Evolutionary conservation across 78 protist species (phyloP), one percentile per base, ranked within the genome.

Genomic region (Dictyostelium firmibasis): DNA sequence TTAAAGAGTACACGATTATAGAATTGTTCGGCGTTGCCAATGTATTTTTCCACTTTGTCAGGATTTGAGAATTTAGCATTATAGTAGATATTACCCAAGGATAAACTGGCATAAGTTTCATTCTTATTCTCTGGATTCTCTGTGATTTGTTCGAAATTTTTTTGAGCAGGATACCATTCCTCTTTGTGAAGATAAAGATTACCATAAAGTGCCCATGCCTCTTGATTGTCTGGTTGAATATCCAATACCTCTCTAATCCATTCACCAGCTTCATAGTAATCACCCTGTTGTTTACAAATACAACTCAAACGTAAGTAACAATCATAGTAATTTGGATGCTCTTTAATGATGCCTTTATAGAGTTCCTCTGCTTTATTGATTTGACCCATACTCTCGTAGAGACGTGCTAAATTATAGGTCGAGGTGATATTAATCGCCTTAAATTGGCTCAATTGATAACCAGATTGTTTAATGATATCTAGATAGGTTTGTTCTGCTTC

Each of bases 111-210:
- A 72, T 92, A 97, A 57, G 92, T 62, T 18, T 96, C 98, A 38
- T 83, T 60, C 53, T 91, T 91, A n/a, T 83, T 85, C 2, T 72
- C 79, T 43, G 35, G 72, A 9, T 9, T 9, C 27, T 93, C 96
- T 0, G 86, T 4, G 29, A 81, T 82, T 81, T 77, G 94, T 47
- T 96, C 97, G 38, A 96, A 96, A 27, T 86, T 92, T 62, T 92
- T 85, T 78, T 96, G 97, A 50, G 97, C 97, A 0, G 31, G 83
- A 36, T 82, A 57, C 96, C 95, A 96, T 47, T 96, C 87, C 11
- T 81, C 95, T 75, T 82, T 96, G 5, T 81, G 53, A 53, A 96
- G 41, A 69, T 96, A 93, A 23, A 96, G 44, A 62, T 79, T 85
- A 43, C 92, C 97, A 67, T 75, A 84, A 31, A 95, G 38, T 18